Percentiles rank a stretch among this genome's conserved stretches.
phyloP scores from a whole-genome alignment of 148 eudicot species.

The Silene conica region DNA sequence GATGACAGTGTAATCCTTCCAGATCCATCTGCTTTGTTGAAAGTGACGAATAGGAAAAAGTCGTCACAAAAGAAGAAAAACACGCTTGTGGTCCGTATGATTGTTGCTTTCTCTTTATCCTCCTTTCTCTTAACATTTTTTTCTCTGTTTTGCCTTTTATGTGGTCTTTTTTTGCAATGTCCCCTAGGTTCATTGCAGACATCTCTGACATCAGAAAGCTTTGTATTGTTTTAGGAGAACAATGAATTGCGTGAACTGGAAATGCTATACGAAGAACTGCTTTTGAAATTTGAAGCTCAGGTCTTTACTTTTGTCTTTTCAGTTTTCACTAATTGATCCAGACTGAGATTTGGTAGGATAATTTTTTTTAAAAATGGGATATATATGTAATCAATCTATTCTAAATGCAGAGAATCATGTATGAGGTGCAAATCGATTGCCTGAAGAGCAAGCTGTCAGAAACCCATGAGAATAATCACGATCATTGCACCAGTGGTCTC shows the following conservation, averaged over 20 bases:
- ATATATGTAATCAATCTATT: neutral
- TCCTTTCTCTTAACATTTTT: slow-evolving; percentile 22
- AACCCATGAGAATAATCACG: slow-evolving; percentile 26
- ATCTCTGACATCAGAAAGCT: slow-evolving; percentile 22
- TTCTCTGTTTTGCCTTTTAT: neutral
- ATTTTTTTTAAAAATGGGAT: too few species aligned
- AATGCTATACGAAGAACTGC: slow-evolving; percentile 67
- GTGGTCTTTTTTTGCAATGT: slow-evolving; percentile 1
- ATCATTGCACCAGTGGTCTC: slow-evolving; percentile 14
- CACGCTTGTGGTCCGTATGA: slow-evolving; percentile 40
- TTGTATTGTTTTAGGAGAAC: slow-evolving; percentile 44
- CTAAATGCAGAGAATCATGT: slow-evolving; percentile 48
- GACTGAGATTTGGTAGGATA: neutral
- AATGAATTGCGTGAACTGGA: slow-evolving; percentile 48
- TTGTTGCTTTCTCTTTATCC: slow-evolving; percentile 6
- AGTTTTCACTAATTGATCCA: neutral
- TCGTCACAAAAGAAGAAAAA: slow-evolving; percentile 47
- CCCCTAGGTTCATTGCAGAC: slow-evolving; percentile 14
- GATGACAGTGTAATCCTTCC: slow-evolving; percentile 54
- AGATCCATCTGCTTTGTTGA: slow-evolving; percentile 60
- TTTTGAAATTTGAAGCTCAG: slow-evolving; percentile 66
- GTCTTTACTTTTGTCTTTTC: slow-evolving; percentile 31
- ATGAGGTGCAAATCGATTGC: slow-evolving; percentile 64
- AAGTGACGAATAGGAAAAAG: slow-evolving; percentile 84
- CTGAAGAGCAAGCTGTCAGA: slow-evolving; percentile 56